Conservation (phyloP, 2,329 filamentous ascomycete species). For the Trichoderma sp. region DNA sequence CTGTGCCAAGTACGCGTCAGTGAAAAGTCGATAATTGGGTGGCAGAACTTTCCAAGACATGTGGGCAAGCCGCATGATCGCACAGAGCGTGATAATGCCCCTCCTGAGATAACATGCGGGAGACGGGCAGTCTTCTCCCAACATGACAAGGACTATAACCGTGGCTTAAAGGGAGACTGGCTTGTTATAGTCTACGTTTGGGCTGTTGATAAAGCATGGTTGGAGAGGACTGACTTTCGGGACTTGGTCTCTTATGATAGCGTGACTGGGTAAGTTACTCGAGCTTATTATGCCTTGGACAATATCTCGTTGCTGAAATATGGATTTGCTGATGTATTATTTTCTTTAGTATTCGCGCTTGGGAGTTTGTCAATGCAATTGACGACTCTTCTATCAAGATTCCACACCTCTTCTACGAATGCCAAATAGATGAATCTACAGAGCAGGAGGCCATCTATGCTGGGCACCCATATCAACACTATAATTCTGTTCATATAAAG, state of each 20-base stretch:
- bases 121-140: conserved; percentile 15
- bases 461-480: conserved; percentile 6
- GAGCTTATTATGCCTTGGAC: background rate
- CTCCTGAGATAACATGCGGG: conserved; percentile 22
- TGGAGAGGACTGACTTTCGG: conserved; percentile 1
- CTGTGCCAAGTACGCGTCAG: background rate
- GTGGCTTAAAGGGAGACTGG: conserved; percentile 4
- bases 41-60: conserved; percentile 5
- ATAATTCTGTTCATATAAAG: conserved; percentile 14
- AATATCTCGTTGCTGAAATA: conserved; percentile 1
- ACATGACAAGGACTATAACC: background rate
- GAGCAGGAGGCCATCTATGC: conserved; percentile 12
- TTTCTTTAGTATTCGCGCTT: conserved; percentile 15
- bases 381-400: background rate
- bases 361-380: conserved; percentile 7
- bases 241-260: conserved; percentile 13
- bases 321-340: conserved; percentile 8
- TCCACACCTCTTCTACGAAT: conserved; percentile 16
- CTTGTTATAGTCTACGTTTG: conserved; percentile 20
- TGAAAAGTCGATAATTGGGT: background rate
- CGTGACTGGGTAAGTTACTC: conserved; percentile 16
- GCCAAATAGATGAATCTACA: background rate
- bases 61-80: background rate
- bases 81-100: conserved; percentile 9
- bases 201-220: conserved; percentile 11